phyloP scores from a whole-genome alignment of 208 protist genomes.

The Leishmania lainsoni region DNA sequence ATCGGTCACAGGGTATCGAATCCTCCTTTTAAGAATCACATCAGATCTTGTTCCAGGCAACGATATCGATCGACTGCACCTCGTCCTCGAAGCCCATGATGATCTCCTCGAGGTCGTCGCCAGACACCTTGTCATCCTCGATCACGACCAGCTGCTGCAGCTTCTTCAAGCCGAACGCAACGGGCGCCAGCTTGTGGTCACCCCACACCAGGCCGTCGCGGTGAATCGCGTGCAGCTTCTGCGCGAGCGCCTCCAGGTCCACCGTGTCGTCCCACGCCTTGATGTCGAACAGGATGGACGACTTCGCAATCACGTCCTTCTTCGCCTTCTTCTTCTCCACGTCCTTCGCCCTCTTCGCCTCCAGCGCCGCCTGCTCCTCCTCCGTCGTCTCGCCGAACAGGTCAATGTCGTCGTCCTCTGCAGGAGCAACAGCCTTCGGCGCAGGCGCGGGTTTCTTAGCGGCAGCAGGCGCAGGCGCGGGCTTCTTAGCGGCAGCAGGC shows the following conservation, averaged over 20 bases:
- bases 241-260: conserved; percentile 87
- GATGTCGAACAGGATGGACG: conserved; percentile 91
- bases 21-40: neutral
- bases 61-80: conserved; percentile 95
- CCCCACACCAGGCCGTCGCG: conserved; percentile 94
- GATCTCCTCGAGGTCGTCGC: conserved; percentile 93
- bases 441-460: conserved; percentile 13
- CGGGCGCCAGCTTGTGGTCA: conserved; percentile 86
- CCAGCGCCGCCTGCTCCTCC: conserved; percentile 82
- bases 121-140: conserved; percentile 95
- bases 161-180: conserved; percentile 97
- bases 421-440: conserved; percentile 22
- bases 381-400: conserved; percentile 89
- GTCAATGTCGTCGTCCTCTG: conserved; percentile 90
- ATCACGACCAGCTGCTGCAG: conserved; percentile 93
- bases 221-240: conserved; percentile 82
- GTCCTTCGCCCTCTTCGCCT: conserved; percentile 86
- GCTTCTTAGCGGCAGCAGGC: conserved; percentile 26
- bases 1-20: neutral
- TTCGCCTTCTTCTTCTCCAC: conserved; percentile 85
- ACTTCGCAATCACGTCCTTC: conserved; percentile 87
- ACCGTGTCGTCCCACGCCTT: conserved; percentile 95
- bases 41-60: conserved; percentile 93
- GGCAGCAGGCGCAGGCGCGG: conserved; percentile 23
- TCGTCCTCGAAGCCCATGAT: conserved; percentile 94